A percentile compares a stretch with the other conserved stretches of the same genome.
These are phyloP conservation scores for Pilasporangium apinafurcum DNA, from an alignment of 352 stramenopile species.

Conservation along the genomic window DNA sequence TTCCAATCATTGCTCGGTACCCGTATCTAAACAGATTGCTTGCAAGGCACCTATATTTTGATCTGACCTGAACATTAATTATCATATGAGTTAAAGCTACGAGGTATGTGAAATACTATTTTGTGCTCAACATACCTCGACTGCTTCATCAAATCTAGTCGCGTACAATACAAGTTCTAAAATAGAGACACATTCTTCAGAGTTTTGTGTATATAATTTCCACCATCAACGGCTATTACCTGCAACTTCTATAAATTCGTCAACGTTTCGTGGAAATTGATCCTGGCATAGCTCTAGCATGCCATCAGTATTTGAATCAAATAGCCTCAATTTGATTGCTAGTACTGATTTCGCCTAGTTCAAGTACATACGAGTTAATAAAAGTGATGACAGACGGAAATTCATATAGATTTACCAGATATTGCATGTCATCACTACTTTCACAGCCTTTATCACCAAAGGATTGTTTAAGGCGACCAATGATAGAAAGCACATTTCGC, in stretches of 20 bases:
- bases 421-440: conserved; percentile 2
- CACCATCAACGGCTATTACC: conserved; percentile 13
- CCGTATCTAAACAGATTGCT: conserved; percentile 51
- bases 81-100: conserved; percentile 1
- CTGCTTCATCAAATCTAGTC: conserved; percentile 43
- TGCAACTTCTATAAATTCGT: conserved; percentile 47
- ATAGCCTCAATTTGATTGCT: conserved; percentile 47
- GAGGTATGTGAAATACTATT: neutral
- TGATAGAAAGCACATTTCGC: conserved; percentile 28
- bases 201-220: neutral
- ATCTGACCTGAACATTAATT: conserved; percentile 27
- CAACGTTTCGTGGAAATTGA: conserved; percentile 14
- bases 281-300: conserved; percentile 49
- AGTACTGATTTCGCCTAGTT: conserved; percentile 38
- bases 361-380: neutral
- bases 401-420: conserved; percentile 8
- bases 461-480: conserved; percentile 24
- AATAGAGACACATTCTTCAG: neutral
- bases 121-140: conserved; percentile 23
- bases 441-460: conserved; percentile 4
- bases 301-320: conserved; percentile 43
- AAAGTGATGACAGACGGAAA: neutral
- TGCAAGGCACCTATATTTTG: conserved; percentile 49
- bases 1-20: conserved; percentile 11
- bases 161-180: conserved; percentile 61